These are phyloP conservation scores for Ilyonectria sp. DNA, from an alignment of 2,329 filamentous ascomycete species.

Conservation along the genomic window DNA sequence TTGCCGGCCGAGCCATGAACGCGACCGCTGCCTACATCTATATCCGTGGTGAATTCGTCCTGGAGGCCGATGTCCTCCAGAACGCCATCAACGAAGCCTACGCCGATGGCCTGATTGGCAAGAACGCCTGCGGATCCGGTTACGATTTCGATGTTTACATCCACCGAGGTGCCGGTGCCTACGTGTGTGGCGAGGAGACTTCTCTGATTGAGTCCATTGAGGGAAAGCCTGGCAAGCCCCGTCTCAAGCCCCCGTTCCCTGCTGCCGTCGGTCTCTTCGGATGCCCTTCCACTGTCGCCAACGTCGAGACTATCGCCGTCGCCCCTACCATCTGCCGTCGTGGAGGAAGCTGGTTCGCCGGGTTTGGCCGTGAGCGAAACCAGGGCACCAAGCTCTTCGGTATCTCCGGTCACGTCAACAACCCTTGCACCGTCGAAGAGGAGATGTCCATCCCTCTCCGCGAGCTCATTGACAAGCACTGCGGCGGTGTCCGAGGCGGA, in stretches of 20 bases:
- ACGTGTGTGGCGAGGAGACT: constrained; percentile 98
- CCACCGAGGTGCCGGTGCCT: constrained; percentile 96
- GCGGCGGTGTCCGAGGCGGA: constrained; percentile 93
- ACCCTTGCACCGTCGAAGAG: constrained; percentile 97
- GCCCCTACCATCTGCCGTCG: constrained; percentile 95
- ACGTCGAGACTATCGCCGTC: constrained; percentile 97
- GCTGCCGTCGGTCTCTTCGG: constrained; percentile 97
- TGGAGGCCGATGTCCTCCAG: constrained; percentile 94
- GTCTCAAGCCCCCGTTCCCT: constrained; percentile 98
- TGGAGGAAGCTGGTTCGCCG: constrained; percentile 92
- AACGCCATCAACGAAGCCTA: constrained; percentile 98
- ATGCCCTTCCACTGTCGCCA: constrained; percentile 97
- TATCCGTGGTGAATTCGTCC: constrained; percentile 97
- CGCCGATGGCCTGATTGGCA: constrained; percentile 92
- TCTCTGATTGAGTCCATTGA: constrained; percentile 98
- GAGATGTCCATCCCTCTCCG: constrained; percentile 98
- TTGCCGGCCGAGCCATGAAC: constrained; percentile 98
- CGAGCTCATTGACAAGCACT: constrained; percentile 98
- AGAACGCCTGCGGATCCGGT: constrained; percentile 96
- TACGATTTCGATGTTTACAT: constrained; percentile 99
- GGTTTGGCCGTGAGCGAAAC: constrained; percentile 96
- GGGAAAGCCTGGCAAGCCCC: constrained; percentile 98
- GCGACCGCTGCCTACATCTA: constrained; percentile 99
- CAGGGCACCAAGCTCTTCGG: constrained; percentile 98
- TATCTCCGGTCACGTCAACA: constrained; percentile 99